A percentile compares a stretch with the other conserved stretches of the same genome.
Conservation (phyloP, 108 stramenopile species). For the Skeletonema potamos region DNA sequence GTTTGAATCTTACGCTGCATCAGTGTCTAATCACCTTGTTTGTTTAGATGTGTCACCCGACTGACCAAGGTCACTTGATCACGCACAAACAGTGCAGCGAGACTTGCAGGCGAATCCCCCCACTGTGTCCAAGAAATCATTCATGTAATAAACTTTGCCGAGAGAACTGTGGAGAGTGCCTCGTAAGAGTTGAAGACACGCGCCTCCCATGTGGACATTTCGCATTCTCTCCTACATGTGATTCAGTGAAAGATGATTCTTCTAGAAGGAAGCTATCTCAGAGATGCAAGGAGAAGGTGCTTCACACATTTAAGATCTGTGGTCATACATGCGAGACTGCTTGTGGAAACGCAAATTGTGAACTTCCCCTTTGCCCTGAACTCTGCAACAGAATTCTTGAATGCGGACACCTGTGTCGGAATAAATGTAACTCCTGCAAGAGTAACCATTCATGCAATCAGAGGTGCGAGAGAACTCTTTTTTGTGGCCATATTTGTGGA, state of each 20-base stretch:
- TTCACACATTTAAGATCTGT: conserved; percentile 11
- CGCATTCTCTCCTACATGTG: conserved; percentile 20
- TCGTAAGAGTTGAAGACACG: conserved; percentile 14
- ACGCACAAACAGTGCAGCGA: conserved; percentile 29
- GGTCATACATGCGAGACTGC: conserved; percentile 28
- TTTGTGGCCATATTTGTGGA: conserved; percentile 51
- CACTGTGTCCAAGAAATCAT: conserved; percentile 31
- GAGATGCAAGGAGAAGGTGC: conserved; percentile 22
- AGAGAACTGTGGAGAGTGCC: conserved; percentile 42
- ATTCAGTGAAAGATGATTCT: conserved; percentile 28
- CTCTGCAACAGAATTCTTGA: conserved; percentile 20
- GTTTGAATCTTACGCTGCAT: too few relatives aligned
- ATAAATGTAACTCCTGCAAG: neutral
- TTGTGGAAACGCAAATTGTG: conserved; percentile 37
- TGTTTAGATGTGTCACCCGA: conserved; percentile 43
- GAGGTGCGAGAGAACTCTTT: conserved; percentile 41
- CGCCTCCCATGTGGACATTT: conserved; percentile 39
- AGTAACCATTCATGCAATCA: conserved; percentile 33
- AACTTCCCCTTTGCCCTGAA: conserved; percentile 31
- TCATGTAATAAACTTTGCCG: conserved; percentile 41
- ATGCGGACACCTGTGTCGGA: conserved; percentile 35
- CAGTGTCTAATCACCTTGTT: too few relatives aligned
- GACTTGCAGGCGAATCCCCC: conserved; percentile 44
- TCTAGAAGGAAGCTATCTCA: conserved; percentile 12
- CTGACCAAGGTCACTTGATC: conserved; percentile 25